Conservation (phyloP, 805 yeast genomes). For the Kodamaea kaohsiungensis region DNA sequence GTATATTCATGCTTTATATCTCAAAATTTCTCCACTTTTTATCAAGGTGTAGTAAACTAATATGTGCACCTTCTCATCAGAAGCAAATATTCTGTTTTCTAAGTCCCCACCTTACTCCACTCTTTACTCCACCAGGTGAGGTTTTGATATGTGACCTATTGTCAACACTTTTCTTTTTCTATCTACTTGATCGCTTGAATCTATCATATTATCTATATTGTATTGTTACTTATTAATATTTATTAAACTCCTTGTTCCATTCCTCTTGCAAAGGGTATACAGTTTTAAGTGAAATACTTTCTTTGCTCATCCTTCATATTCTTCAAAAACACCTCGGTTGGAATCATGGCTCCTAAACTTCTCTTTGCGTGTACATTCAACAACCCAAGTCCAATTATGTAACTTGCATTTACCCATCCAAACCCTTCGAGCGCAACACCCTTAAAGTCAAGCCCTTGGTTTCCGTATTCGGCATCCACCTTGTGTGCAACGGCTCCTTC, state of each 20-base stretch:
- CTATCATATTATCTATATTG: neutral
- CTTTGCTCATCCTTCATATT: conserved; percentile 42
- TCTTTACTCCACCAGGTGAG: neutral
- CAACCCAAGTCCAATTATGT: conserved; percentile 66
- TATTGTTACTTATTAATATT: neutral
- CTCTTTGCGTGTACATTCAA: conserved; percentile 67
- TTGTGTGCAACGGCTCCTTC: conserved; percentile 81
- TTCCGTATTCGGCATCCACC: conserved; percentile 95
- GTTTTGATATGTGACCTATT: neutral
- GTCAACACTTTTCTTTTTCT: neutral
- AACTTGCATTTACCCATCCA: conserved; percentile 97
- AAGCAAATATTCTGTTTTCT: no score
- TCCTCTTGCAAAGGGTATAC: neutral
- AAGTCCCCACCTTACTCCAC: neutral
- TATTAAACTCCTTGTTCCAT: neutral
- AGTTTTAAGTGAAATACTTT: neutral
- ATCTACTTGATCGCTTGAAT: neutral
- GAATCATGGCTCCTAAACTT: conserved; percentile 76
- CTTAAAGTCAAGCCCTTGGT: conserved; percentile 89
- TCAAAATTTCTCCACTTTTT: no score
- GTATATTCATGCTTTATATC: no score
- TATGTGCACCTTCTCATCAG: no score
- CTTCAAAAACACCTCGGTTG: conserved; percentile 51
- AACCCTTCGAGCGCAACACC: conserved; percentile 96
- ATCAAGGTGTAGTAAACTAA: no score